Base-by-base conservation (phyloP, 2,329 filamentous ascomycete species). In the Colletotrichum sp. region DNA sequence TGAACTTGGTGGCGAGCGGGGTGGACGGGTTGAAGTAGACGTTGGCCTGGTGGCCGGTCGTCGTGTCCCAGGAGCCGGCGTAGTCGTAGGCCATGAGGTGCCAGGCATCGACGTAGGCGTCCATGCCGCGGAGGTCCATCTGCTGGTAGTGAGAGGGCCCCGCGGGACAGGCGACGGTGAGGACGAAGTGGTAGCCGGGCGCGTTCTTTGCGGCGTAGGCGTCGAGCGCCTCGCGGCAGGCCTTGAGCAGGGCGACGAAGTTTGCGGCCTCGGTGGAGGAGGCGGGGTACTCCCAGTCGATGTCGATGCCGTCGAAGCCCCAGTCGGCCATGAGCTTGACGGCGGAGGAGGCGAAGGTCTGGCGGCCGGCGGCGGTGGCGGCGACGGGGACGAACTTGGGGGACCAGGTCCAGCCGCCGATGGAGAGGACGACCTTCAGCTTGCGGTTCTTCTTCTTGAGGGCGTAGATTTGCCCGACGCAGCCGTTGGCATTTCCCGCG, bases 371-470 rank as follows among this genome's bases (percentile, higher is more conserved):
- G 1, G 88, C 86, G 0, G 92, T 93, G 21, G 90, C 90, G 1
- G 90, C 91, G 0, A 92, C 89, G 8, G 85, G 84, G 1, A 90
- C 86, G 80, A 96, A 95, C 77, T 94, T 93, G 67, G 89, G 83
- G 5, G 93, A 94, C 81, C 93, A 95, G 0, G 91, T 94, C 91
- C 93, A 97, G 18, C 95, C 95, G 54, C 95, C 95, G 73, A 97
- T 93, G 43, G 93, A 95, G 11, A 97, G 88, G n/a, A 97, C 84
- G 3, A 93, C 88, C 83, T 97, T 97, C 71, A 97, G 83, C 66
- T 94, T 90, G 24, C 94, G 91, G 81, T 97, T 91, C 77, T 88
- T 84, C 83, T 95, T 92, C 86, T 97, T 97, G 66, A 94, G 87
- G 2, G 94, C 83, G 81, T 89, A 94, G 2, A 97, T 85, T 80